Conservation (phyloP, 2,329 filamentous ascomycete species). For the Incumbomyces delicatus region DNA sequence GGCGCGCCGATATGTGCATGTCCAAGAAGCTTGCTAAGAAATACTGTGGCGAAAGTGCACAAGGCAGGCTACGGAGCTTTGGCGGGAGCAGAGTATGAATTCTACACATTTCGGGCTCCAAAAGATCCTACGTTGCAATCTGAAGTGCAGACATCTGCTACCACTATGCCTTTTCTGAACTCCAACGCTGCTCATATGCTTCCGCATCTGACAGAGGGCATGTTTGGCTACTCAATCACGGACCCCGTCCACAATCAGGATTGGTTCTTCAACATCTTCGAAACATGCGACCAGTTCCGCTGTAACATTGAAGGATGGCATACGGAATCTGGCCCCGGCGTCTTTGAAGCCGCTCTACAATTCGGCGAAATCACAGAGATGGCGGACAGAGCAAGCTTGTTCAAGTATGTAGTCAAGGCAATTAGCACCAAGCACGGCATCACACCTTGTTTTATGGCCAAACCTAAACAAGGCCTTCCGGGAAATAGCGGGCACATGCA, state of each 20-base stretch:
- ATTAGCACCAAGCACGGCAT: slow-evolving; percentile 80
- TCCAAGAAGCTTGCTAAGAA: slow-evolving; percentile 65
- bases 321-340: slow-evolving; percentile 84
- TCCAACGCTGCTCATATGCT: slow-evolving; percentile 64
- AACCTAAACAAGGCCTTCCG: slow-evolving; percentile 79
- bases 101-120: slow-evolving; percentile 79
- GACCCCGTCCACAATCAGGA: slow-evolving; percentile 82
- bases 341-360: slow-evolving; percentile 88
- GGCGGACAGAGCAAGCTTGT: slow-evolving; percentile 83
- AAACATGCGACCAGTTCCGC: slow-evolving; percentile 65
- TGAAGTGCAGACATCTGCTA: slow-evolving; percentile 51
- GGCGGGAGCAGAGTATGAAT: slow-evolving; percentile 92
- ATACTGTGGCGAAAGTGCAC: slow-evolving; percentile 56
- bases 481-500: slow-evolving; percentile 97
- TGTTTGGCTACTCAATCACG: slow-evolving; percentile 91
- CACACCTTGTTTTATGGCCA: slow-evolving; percentile 97
- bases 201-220: slow-evolving; percentile 76
- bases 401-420: slow-evolving; percentile 92
- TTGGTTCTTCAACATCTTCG: slow-evolving; percentile 82
- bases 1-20: slow-evolving; percentile 63
- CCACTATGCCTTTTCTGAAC: slow-evolving; percentile 64
- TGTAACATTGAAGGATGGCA: slow-evolving; percentile 91
- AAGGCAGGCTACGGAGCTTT: slow-evolving; percentile 67
- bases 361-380: slow-evolving; percentile 80
- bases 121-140: slow-evolving; percentile 31